Conservation (phyloP, 768 basidiomycete species). For the Suillus luteus region DNA sequence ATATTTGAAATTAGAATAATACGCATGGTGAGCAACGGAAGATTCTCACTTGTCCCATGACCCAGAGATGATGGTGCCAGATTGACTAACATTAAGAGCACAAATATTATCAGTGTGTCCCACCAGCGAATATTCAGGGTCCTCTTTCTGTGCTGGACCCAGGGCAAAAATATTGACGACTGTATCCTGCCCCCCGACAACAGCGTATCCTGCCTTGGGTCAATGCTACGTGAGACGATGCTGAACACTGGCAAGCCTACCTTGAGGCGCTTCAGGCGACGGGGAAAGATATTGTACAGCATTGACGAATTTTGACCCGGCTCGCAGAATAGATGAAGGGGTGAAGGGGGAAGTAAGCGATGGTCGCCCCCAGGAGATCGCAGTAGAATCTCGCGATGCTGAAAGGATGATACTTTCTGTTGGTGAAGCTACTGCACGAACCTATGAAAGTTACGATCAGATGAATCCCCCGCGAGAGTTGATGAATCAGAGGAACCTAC, state of each 20-base stretch:
- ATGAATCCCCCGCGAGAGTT: slow-evolving; percentile 14
- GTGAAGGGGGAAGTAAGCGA: slow-evolving; percentile 51
- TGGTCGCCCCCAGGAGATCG: slow-evolving; percentile 78
- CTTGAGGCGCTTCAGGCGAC: slow-evolving; percentile 67
- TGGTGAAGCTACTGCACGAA: slow-evolving; percentile 79
- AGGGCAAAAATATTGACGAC: slow-evolving; percentile 84
- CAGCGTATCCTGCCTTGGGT: slow-evolving; percentile 64
- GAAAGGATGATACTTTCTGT: slow-evolving; percentile 80
- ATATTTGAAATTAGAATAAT: neutral
- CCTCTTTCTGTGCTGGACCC: slow-evolving; percentile 51
- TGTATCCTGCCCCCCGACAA: slow-evolving; percentile 88
- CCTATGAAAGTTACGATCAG: slow-evolving; percentile 49
- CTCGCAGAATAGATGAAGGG: slow-evolving; percentile 54
- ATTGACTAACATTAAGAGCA: slow-evolving; percentile 67
- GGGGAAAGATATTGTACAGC: slow-evolving; percentile 78
- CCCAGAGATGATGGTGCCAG: slow-evolving; percentile 84
- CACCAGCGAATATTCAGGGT: slow-evolving; percentile 80
- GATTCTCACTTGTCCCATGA: slow-evolving; percentile 90
- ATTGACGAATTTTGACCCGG: slow-evolving; percentile 78
- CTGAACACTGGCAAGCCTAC: slow-evolving; percentile 39
- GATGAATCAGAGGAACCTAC: slow-evolving; percentile 45
- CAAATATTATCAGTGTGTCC: slow-evolving; percentile 94
- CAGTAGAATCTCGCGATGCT: slow-evolving; percentile 88
- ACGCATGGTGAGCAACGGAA: slow-evolving; percentile 2
- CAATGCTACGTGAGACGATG: slow-evolving; percentile 13